Conservation (phyloP, 495 filamentous ascomycete genomes). For the Penicillium verhagenii region DNA sequence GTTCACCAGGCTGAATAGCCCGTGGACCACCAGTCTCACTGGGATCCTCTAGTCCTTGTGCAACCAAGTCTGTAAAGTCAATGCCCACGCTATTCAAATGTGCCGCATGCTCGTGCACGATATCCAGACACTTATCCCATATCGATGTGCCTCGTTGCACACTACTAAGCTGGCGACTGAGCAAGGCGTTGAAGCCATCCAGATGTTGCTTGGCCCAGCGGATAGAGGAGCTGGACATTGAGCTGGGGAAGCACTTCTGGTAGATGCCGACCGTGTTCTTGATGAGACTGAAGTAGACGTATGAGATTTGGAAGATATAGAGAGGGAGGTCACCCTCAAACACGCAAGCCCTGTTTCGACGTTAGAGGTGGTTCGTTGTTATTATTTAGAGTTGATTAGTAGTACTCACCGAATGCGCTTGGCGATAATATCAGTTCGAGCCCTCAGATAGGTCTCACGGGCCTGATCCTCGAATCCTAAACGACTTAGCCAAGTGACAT, state of each 20-base stretch:
- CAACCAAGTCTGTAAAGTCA: constrained; percentile 78
- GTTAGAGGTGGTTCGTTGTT: constrained; percentile 28
- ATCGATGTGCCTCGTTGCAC: constrained; percentile 65
- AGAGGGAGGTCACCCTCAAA: constrained; percentile 89
- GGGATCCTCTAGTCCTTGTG: constrained; percentile 34
- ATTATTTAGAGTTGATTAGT: background rate
- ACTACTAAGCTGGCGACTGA: constrained; percentile 80
- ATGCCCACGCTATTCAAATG: constrained; percentile 84
- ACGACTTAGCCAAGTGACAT: constrained; percentile 78
- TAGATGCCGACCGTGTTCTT: constrained; percentile 86
- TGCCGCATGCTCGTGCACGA: constrained; percentile 74
- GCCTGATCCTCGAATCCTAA: constrained; percentile 90
- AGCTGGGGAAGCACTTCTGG: constrained; percentile 81
- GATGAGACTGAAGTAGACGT: constrained; percentile 92
- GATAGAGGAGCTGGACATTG: constrained; percentile 87
- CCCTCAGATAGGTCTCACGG: constrained; percentile 78
- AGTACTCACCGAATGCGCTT: constrained; percentile 74
- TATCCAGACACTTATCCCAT: constrained; percentile 81
- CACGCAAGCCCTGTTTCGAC: constrained; percentile 68
- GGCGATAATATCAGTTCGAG: constrained; percentile 70
- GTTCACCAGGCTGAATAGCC: constrained; percentile 25
- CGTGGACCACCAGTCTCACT: constrained; percentile 21
- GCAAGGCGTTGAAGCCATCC: constrained; percentile 80
- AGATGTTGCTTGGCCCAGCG: constrained; percentile 95
- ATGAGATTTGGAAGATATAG: constrained; percentile 95